phyloP scores from a whole-genome alignment of 768 basidiomycete genomes.

The Hygrophorus russula region DNA sequence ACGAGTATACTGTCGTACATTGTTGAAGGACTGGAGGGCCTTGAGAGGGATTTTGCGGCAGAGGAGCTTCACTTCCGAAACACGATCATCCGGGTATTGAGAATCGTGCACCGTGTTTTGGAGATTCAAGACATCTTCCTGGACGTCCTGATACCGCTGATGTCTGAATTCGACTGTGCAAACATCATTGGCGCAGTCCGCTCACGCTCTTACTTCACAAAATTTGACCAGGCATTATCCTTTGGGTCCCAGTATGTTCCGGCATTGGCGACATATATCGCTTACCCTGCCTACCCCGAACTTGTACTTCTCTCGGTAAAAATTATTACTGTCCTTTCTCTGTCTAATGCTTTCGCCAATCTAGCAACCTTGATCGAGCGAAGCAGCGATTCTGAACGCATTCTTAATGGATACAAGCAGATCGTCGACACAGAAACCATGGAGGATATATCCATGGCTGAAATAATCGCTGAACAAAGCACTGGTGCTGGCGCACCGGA shows the following conservation, averaged over 20 bases:
- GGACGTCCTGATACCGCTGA: conserved; percentile 73
- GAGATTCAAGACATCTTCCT: conserved; percentile 85
- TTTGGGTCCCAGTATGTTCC: conserved; percentile 66
- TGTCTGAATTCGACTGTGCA: conserved; percentile 53
- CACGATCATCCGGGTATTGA: conserved; percentile 70
- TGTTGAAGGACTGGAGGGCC: conserved; percentile 67
- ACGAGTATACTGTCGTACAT: conserved; percentile 66
- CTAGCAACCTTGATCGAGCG: conserved; percentile 71
- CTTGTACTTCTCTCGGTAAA: conserved; percentile 69
- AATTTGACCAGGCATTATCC: conserved; percentile 65
- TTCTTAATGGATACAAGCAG: conserved; percentile 67
- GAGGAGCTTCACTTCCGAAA: conserved; percentile 63
- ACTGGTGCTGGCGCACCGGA: conserved; percentile 71
- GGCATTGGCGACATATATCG: conserved; percentile 72
- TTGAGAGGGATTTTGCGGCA: conserved; percentile 57
- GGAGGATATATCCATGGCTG: conserved; percentile 50
- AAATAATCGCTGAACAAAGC: conserved; percentile 44
- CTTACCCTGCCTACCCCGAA: conserved; percentile 60
- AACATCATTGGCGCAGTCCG: conserved; percentile 43
- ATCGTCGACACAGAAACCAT: conserved; percentile 51
- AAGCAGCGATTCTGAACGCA: conserved; percentile 76
- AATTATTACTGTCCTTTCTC: conserved; percentile 57
- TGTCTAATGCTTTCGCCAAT: conserved; percentile 56
- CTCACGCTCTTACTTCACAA: conserved; percentile 58
- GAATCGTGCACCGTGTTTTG: conserved; percentile 71